A percentile compares a stretch with the other conserved stretches of the same genome.
Conservation (phyloP, 176 grass and related monocot species). For the Oryza brachyantha region DNA sequence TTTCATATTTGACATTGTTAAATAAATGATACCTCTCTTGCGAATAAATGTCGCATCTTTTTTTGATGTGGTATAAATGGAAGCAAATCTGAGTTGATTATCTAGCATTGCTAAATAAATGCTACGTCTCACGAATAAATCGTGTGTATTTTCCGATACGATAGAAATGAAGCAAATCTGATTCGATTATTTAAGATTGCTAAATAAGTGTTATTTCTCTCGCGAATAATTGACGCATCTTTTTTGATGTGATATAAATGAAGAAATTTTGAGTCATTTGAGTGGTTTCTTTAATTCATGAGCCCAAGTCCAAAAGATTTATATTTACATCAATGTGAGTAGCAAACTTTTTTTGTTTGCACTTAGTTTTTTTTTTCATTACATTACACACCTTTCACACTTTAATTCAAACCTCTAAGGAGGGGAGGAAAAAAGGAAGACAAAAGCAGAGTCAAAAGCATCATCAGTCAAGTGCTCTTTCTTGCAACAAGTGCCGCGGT, state of each 20-base stretch:
- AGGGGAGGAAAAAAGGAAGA: not conserved
- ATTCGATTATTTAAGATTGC: no score
- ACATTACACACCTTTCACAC: not conserved
- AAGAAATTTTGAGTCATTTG: not conserved
- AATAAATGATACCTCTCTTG: not conserved
- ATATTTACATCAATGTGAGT: not conserved
- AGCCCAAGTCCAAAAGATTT: not conserved
- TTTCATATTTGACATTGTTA: not conserved
- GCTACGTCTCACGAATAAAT: no score
- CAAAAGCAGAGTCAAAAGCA: conserved; percentile 28
- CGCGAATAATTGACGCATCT: not conserved
- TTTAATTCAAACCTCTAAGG: conserved; percentile 24
- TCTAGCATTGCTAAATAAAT: not conserved
- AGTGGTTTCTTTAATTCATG: not conserved
- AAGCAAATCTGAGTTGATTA: not conserved
- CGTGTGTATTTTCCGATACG: no score
- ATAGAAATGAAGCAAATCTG: no score
- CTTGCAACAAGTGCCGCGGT: conserved; percentile 18
- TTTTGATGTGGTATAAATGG: not conserved
- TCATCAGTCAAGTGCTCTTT: conserved; percentile 16
- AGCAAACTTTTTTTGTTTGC: not conserved
- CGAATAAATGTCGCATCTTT: not conserved
- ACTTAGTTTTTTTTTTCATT: not conserved
- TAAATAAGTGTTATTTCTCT: not conserved
- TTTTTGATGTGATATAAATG: not conserved